phyloP scores from a whole-genome alignment of 805 yeast genomes.

The Zygoascus tannicola region DNA sequence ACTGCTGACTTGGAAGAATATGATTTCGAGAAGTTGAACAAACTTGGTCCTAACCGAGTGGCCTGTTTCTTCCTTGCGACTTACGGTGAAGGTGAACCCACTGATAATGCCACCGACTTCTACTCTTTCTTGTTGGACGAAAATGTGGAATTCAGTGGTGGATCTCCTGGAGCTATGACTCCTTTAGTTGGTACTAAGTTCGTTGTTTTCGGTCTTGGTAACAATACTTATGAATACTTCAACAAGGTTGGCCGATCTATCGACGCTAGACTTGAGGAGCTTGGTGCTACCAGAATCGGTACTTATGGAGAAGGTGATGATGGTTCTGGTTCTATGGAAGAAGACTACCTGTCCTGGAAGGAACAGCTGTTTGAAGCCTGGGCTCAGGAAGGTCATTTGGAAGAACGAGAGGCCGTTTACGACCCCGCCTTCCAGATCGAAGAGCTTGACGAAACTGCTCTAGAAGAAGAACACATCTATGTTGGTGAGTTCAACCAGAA shows the following conservation, averaged over 20 bases:
- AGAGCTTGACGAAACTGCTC: conserved; percentile 16
- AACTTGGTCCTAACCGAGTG: conserved; percentile 47
- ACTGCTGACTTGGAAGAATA: conserved; percentile 82
- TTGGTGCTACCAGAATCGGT: conserved; percentile 70
- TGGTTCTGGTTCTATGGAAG: conserved; percentile 90
- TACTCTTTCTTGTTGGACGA: conserved; percentile 51
- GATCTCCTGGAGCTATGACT: conserved; percentile 19
- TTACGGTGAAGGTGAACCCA: conserved; percentile 98
- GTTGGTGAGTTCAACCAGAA: conserved; percentile 75
- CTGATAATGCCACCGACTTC: conserved; percentile 84
- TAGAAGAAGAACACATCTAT: conserved; percentile 39
- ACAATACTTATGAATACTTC: conserved; percentile 86
- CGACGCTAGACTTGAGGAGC: conserved; percentile 40
- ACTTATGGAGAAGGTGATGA: conserved; percentile 90
- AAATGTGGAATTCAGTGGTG: conserved; percentile 40
- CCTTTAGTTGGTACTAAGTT: conserved; percentile 49
- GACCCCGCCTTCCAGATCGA: conserved; percentile 50
- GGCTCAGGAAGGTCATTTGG: conserved; percentile 53
- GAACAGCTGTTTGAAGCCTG: conserved; percentile 61
- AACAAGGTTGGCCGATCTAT: conserved; percentile 65
- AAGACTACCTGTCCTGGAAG: conserved; percentile 91
- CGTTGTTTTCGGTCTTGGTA: conserved; percentile 86
- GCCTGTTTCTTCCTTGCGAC: conserved; percentile 80
- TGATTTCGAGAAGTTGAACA: conserved; percentile 69
- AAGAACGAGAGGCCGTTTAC: conserved; percentile 72